These are phyloP conservation scores for Carex parvula DNA, from an alignment of 176 grass and related monocot genomes.

Conservation along the genomic window DNA sequence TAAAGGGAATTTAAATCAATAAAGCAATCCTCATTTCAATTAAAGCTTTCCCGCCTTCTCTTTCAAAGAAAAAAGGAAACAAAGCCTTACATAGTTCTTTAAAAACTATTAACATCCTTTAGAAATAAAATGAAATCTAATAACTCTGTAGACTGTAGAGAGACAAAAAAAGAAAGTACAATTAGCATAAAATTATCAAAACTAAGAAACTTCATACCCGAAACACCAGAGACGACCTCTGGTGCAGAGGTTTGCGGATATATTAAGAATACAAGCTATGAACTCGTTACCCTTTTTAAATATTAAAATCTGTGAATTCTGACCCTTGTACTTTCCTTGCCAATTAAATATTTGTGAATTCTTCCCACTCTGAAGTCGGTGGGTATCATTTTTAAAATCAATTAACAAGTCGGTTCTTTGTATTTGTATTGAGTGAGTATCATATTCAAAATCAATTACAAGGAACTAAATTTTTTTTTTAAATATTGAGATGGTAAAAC, in stretches of 20 bases:
- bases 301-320: not conserved
- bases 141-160: not conserved
- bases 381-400: too few species aligned
- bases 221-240: slow-evolving; percentile 77
- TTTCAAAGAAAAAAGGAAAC: not conserved
- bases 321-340: too few species aligned
- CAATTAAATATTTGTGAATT: too few species aligned
- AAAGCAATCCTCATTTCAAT: not conserved
- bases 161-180: not conserved
- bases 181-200: not conserved
- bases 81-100: not conserved
- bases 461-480: too few species aligned
- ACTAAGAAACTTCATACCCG: slow-evolving; percentile 33
- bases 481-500: not conserved
- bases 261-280: too few species aligned
- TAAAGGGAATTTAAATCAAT: not conserved
- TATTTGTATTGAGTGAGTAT: too few species aligned
- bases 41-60: not conserved
- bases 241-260: slow-evolving; percentile 46
- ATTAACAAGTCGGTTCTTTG: too few species aligned
- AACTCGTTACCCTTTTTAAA: too few species aligned
- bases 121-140: not conserved
- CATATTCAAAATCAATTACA: too few species aligned
- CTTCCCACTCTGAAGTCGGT: too few species aligned
- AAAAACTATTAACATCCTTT: not conserved